phyloP scores from a whole-genome alignment of 495 filamentous ascomycete species.

The Penicillium atrosanguineum region DNA sequence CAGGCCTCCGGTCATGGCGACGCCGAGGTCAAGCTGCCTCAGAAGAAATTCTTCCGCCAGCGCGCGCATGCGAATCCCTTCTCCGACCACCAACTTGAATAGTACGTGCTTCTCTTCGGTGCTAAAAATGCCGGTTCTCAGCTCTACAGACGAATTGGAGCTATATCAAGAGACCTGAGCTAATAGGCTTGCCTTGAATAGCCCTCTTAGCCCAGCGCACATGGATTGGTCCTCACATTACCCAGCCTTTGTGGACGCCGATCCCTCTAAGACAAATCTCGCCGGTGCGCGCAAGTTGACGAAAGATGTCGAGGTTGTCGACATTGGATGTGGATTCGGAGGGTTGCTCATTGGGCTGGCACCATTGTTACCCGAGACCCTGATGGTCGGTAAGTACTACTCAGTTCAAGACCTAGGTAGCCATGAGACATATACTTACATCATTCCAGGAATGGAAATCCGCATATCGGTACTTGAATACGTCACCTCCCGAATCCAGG shows the following conservation, averaged over 20 bases:
- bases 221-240: conserved; percentile 92
- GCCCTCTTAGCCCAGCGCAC: conserved; percentile 72
- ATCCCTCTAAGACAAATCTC: conserved; percentile 32
- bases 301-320: conserved; percentile 83
- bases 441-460: conserved; percentile 72
- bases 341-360: conserved; percentile 85
- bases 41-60: conserved; percentile 95
- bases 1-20: conserved; percentile 25
- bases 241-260: conserved; percentile 61
- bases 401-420: not conserved
- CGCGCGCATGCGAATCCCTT: conserved; percentile 97
- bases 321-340: conserved; percentile 96
- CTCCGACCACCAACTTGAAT: conserved; percentile 83
- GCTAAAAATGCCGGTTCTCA: not conserved
- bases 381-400: conserved; percentile 68
- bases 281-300: conserved; percentile 45
- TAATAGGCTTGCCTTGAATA: conserved; percentile 33
- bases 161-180: conserved; percentile 1
- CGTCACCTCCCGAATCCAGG: conserved; percentile 79
- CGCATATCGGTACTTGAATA: conserved; percentile 84
- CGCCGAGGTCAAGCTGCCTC: conserved; percentile 59
- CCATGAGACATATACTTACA: conserved; percentile 1
- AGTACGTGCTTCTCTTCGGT: conserved; percentile 55
- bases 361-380: conserved; percentile 72
- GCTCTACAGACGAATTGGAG: not conserved